These are phyloP conservation scores for Trypanosoma congolense DNA, from an alignment of 208 protist species.

Conservation along the genomic window DNA sequence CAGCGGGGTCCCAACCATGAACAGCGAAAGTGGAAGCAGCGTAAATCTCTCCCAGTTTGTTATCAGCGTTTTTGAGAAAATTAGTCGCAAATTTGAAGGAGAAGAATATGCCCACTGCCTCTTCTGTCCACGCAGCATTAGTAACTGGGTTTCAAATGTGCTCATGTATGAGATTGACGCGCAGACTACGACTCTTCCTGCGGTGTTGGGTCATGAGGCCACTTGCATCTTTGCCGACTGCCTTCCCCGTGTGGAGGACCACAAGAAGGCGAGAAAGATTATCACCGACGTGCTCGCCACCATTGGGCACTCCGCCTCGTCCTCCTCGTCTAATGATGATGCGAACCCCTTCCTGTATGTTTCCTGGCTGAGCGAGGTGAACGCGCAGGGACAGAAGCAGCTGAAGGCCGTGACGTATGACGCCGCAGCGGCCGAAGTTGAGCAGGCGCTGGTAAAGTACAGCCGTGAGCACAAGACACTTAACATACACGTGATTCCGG, in stretches of 20 bases:
- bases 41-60: constrained; percentile 89
- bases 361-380: constrained; percentile 71
- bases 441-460: constrained; percentile 88
- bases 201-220: constrained; percentile 91
- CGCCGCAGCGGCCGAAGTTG: constrained; percentile 65
- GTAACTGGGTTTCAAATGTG: constrained; percentile 88
- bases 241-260: constrained; percentile 80
- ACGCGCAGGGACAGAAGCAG: constrained; percentile 20
- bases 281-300: constrained; percentile 78
- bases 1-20: constrained; percentile 45
- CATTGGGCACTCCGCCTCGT: constrained; percentile 79
- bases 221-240: constrained; percentile 92
- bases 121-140: constrained; percentile 95
- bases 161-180: constrained; percentile 91
- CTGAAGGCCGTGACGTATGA: constrained; percentile 76
- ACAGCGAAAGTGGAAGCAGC: constrained; percentile 63
- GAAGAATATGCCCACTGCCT: constrained; percentile 94
- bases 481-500: constrained; percentile 88
- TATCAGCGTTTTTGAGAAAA: constrained; percentile 91
- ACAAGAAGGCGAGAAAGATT: constrained; percentile 52
- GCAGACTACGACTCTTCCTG: constrained; percentile 82
- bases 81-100: constrained; percentile 86
- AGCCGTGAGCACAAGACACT: constrained; percentile 93
- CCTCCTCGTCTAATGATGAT: constrained; percentile 68
- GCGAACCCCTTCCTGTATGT: constrained; percentile 78